A percentile compares a stretch with the other conserved stretches of the same genome.
phyloP scores from a whole-genome alignment of 1,284 basidiomycete species.

The Exobasidium cylindrosporum region DNA sequence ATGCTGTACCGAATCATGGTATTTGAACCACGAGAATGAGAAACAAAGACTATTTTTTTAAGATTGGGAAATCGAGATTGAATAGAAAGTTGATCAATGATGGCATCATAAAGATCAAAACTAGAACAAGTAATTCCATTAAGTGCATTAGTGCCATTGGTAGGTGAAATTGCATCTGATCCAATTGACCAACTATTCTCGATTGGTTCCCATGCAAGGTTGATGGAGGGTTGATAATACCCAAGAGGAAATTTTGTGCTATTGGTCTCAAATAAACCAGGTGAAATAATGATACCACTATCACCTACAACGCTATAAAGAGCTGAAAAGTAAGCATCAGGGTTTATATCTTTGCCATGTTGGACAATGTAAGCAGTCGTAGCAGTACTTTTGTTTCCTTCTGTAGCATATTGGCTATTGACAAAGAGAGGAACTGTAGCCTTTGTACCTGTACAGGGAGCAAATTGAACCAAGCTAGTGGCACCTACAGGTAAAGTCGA shows the following conservation, averaged over 20 bases:
- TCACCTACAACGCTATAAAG: not conserved
- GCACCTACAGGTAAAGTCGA: not conserved
- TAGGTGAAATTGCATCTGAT: not conserved
- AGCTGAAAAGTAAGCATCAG: not conserved
- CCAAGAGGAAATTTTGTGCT: not conserved
- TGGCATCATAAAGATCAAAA: not conserved
- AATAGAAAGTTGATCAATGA: not conserved
- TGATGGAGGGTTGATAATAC: not conserved
- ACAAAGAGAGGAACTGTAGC: not conserved
- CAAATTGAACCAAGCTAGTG: not conserved
- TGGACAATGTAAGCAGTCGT: slow-evolving; percentile 8
- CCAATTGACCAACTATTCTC: slow-evolving; percentile 6
- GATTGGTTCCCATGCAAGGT: not conserved
- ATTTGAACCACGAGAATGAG: not conserved
- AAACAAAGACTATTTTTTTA: not conserved
- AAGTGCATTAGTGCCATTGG: not conserved
- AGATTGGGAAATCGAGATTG: not conserved
- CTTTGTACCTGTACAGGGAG: not conserved
- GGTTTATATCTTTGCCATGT: not conserved
- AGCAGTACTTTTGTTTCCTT: not conserved
- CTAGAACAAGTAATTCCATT: not conserved
- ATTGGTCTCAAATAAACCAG: not conserved
- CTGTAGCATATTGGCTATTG: not conserved
- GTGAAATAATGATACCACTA: not conserved
- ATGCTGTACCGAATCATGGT: not conserved